Evolutionary conservation across 495 filamentous ascomycete species (phyloP), one percentile per base, ranked within the genome.

Genomic region (Lasiosphaeriaceae sp.): DNA sequence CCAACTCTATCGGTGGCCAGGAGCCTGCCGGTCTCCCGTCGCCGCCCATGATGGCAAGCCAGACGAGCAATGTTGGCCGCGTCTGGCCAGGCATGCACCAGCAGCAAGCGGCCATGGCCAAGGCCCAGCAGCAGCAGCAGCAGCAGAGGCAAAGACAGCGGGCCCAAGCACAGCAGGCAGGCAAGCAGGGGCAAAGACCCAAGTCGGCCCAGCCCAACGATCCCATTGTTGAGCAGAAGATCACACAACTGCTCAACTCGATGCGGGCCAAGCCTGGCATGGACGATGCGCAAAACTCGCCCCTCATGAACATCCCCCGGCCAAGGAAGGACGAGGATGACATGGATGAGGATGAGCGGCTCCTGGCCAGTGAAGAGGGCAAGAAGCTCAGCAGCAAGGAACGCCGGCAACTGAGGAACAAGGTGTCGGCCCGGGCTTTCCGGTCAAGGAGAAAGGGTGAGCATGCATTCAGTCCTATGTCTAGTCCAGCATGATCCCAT

Each of bases 381-480:
- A 99, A 99, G 84, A 96, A 96, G 74, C 80, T 99, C 39, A 91
- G 82, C 71, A 92, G 88, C 78, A 96, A 96, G 71, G 90, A 97
- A 74, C 84, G 94, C 39, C 84, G 94, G 37, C 94, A 97, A 71
- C 74, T 99, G 5, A 84, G 94, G 44, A 99, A 99, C 80, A 99
- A 99, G 74, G 94, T 99, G 11, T 99, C 94, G 37, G 94, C 94
- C 57, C 85, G 94, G 54, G 92, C 92, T 41, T 99, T 99, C 84
- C 87, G 94, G 34, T 95, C 90, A 23, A 80, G 94, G 60, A 86
- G 94, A 74, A 99, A 99, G 79, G 93, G 94, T 97, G 83, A 77
- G 83, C 35, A 12, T 31, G 3, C 9, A 4, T 31, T 23, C 14
- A n/a, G 14, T 22, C 29, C 26, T 24, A 16, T 26, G 29, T 52